Conservation (phyloP, 2,329 filamentous ascomycete genomes). For the Cladobotryum mycophilum region DNA sequence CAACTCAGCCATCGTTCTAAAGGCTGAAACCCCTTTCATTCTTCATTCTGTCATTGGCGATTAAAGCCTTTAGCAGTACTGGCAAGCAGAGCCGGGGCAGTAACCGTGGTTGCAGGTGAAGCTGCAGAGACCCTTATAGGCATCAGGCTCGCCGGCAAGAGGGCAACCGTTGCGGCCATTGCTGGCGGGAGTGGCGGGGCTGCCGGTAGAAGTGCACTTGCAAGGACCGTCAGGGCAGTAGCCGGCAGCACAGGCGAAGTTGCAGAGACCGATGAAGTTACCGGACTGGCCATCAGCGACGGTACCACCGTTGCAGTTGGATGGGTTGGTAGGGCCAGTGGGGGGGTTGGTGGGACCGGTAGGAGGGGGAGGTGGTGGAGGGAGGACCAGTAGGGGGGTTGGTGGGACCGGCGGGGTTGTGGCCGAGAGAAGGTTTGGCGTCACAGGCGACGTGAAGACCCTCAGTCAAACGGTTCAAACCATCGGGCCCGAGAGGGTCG, state of each 20-base stretch:
- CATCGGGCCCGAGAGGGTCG: slow-evolving; percentile 9
- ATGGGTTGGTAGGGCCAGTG: slow-evolving; percentile 29
- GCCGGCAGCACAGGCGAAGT: slow-evolving; percentile 25
- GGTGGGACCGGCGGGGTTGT: slow-evolving; percentile 16
- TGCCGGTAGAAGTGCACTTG: slow-evolving; percentile 27
- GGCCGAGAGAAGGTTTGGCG: slow-evolving; percentile 25
- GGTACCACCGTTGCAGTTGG: slow-evolving; percentile 21
- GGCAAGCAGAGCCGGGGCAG: slow-evolving; percentile 32
- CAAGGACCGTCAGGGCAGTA: slow-evolving; percentile 29
- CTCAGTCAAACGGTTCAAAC: slow-evolving; percentile 3
- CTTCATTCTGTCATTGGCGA: too few relatives aligned
- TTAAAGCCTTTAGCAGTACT: slow-evolving; percentile 4
- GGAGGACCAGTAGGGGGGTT: slow-evolving; percentile 11
- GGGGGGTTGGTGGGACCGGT: slow-evolving; percentile 28
- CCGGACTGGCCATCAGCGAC: slow-evolving; percentile 23
- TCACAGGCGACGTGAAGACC: slow-evolving; percentile 14
- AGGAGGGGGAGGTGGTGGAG: slow-evolving; percentile 14
- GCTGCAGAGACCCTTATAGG: slow-evolving; percentile 40
- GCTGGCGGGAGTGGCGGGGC: slow-evolving; percentile 18
- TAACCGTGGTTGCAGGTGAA: slow-evolving; percentile 42
- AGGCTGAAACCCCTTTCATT: too few relatives aligned
- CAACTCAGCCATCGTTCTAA: too few relatives aligned
- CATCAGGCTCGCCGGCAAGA: slow-evolving; percentile 23
- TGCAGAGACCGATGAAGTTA: slow-evolving; percentile 31
- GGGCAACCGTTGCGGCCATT: slow-evolving; percentile 29